Evolutionary conservation across 345 rosid genomes (phyloP).

Genomic region (Clausena lansium): DNA sequence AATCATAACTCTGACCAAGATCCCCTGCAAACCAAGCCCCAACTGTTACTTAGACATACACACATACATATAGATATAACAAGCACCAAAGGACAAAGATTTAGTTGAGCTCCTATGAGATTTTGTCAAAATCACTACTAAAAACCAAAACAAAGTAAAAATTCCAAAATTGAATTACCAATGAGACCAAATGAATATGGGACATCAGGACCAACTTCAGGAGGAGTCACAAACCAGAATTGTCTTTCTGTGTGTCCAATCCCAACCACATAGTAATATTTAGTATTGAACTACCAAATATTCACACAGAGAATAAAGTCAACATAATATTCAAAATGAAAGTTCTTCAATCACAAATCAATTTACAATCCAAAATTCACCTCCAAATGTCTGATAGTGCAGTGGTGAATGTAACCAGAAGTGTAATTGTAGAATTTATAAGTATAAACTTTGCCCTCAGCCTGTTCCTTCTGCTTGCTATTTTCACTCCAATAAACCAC

Average conservation of each 20-base stretch:
- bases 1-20: slow-evolving; percentile 90
- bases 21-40: slow-evolving; percentile 57
- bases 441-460: slow-evolving; percentile 45
- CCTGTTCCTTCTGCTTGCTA: slow-evolving; percentile 36
- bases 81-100: neutral
- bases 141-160: neutral
- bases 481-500: slow-evolving; percentile 72
- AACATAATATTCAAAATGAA: neutral
- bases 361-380: slow-evolving; percentile 27
- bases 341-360: neutral
- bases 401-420: slow-evolving; percentile 90
- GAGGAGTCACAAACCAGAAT: slow-evolving; percentile 79
- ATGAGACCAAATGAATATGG: slow-evolving; percentile 68
- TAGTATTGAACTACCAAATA: slow-evolving; percentile 49
- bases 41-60: neutral
- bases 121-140: neutral
- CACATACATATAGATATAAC: neutral
- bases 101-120: too few species aligned
- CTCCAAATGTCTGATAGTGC: slow-evolving; percentile 61
- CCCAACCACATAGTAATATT: slow-evolving; percentile 64
- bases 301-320: neutral
- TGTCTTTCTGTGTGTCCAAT: slow-evolving; percentile 36
- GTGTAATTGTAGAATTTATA: slow-evolving; percentile 62
- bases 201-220: slow-evolving; percentile 60
- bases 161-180: slow-evolving; percentile 23